phyloP scores from a whole-genome alignment of 345 rosid species.

The Triadica sebifera region DNA sequence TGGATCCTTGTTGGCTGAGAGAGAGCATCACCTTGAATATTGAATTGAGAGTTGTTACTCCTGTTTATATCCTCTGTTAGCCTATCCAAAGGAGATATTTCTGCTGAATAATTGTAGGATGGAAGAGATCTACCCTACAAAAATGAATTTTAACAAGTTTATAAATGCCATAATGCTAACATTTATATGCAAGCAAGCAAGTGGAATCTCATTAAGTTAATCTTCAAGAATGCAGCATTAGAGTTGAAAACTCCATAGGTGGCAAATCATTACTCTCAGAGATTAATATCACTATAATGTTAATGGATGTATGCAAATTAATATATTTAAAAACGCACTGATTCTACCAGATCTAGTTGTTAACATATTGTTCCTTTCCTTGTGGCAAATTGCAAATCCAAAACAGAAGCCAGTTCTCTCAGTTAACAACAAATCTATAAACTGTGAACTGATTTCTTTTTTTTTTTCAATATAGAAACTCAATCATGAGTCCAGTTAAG shows the following conservation, averaged over 20 bases:
- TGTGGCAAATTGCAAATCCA: not conserved
- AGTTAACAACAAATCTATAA: not conserved
- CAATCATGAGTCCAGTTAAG: not conserved
- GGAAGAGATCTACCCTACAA: slow-evolving; percentile 42
- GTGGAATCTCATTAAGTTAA: not conserved
- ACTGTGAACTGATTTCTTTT: not conserved
- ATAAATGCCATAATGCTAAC: slow-evolving; percentile 4
- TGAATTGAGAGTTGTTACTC: slow-evolving; percentile 24
- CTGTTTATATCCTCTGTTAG: slow-evolving; percentile 28
- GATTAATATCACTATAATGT: not conserved
- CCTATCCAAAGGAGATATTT: slow-evolving; percentile 23
- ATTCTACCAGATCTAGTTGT: not conserved
- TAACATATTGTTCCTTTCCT: not conserved
- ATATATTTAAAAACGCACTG: not conserved
- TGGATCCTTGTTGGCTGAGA: slow-evolving; percentile 29
- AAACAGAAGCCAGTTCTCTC: not conserved
- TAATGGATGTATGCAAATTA: not conserved
- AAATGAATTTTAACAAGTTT: slow-evolving; percentile 19
- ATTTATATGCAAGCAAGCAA: not conserved
- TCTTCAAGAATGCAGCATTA: not conserved
- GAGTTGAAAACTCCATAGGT: not conserved
- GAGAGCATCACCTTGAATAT: slow-evolving; percentile 33
- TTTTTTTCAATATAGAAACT: not conserved
- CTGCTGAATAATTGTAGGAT: slow-evolving; percentile 26
- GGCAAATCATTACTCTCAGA: not conserved